These are phyloP conservation scores for Wickerhamiella spandovensis DNA, from an alignment of 805 yeast genomes.

Conservation along the genomic window DNA sequence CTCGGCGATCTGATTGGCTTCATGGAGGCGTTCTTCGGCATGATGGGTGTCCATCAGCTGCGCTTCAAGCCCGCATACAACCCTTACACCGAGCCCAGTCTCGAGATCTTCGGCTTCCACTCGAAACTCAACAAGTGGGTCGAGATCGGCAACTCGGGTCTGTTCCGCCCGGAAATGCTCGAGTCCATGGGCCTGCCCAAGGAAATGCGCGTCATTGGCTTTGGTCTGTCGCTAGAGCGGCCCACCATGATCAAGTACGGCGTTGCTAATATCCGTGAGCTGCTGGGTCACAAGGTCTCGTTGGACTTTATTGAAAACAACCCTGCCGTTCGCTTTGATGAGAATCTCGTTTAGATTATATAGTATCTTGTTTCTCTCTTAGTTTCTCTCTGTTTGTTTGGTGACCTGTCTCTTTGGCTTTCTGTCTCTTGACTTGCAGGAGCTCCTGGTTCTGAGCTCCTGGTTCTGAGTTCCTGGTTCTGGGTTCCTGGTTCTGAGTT, in stretches of 20 bases:
- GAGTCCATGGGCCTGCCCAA: slow-evolving; percentile 96
- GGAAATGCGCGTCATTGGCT: slow-evolving; percentile 87
- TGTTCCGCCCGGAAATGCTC: slow-evolving; percentile 99
- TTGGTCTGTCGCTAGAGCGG: slow-evolving; percentile 94
- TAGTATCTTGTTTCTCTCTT: not conserved
- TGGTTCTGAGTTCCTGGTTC: too few species aligned
- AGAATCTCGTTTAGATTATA: slow-evolving; percentile 33
- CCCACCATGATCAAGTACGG: slow-evolving; percentile 99
- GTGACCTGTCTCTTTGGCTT: too few species aligned
- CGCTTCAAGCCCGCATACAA: slow-evolving; percentile 98
- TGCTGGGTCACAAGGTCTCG: slow-evolving; percentile 92
- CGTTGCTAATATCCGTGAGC: slow-evolving; percentile 89
- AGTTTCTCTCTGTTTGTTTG: not conserved
- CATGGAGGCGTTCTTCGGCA: slow-evolving; percentile 92
- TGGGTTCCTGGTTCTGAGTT: too few species aligned
- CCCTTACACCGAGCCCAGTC: slow-evolving; percentile 97
- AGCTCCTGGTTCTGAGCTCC: too few species aligned
- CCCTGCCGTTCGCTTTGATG: slow-evolving; percentile 96
- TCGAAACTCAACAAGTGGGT: slow-evolving; percentile 93
- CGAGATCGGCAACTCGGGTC: slow-evolving; percentile 98
- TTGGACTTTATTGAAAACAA: slow-evolving; percentile 88
- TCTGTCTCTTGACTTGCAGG: too few species aligned
- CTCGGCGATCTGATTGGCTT: slow-evolving; percentile 94
- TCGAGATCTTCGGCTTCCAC: slow-evolving; percentile 96
- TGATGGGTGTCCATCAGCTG: slow-evolving; percentile 92